Conservation (phyloP, 2,329 filamentous ascomycete species). For the Ilyonectria robusta region DNA sequence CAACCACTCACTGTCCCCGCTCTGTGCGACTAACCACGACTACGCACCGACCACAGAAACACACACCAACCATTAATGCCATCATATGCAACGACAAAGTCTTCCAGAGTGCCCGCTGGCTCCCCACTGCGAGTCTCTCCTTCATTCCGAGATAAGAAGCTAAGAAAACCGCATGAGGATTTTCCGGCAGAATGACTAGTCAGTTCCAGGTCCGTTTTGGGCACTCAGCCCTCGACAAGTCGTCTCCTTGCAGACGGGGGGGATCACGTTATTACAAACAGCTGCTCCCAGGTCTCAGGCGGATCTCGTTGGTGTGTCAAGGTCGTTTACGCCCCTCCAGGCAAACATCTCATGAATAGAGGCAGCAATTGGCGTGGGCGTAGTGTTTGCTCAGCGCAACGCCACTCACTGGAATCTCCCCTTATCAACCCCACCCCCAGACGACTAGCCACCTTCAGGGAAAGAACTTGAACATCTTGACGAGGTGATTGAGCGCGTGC, state of each 20-base stretch:
- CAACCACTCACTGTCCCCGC: conserved; percentile 1
- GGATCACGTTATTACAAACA: conserved; percentile 44
- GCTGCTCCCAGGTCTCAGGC: conserved; percentile 13
- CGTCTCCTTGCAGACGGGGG: conserved; percentile 39
- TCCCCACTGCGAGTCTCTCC: conserved; percentile 8
- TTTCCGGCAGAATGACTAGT: conserved; percentile 24
- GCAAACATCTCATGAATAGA: conserved; percentile 14
- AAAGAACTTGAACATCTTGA: conserved; percentile 13
- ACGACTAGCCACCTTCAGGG: conserved; percentile 11
- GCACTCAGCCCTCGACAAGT: conserved; percentile 21
- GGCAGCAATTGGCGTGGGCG: conserved; percentile 13
- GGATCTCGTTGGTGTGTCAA: neutral
- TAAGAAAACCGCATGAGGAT: conserved; percentile 25
- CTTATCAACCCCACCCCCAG: conserved; percentile 22
- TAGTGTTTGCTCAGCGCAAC: conserved; percentile 36
- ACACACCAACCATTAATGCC: neutral
- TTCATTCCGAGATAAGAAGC: conserved; percentile 7
- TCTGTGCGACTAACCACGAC: neutral
- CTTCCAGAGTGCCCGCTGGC: conserved; percentile 2
- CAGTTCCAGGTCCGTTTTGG: conserved; percentile 14
- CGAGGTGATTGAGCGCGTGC: conserved; percentile 25
- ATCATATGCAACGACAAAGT: conserved; percentile 1
- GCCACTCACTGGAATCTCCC: conserved; percentile 36
- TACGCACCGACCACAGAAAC: conserved; percentile 13
- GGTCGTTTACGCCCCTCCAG: conserved; percentile 3